Percentiles rank a stretch among this genome's conserved stretches.
phyloP scores from a whole-genome alignment of 169 alveolate species.

The Plasmodium knowlesi region DNA sequence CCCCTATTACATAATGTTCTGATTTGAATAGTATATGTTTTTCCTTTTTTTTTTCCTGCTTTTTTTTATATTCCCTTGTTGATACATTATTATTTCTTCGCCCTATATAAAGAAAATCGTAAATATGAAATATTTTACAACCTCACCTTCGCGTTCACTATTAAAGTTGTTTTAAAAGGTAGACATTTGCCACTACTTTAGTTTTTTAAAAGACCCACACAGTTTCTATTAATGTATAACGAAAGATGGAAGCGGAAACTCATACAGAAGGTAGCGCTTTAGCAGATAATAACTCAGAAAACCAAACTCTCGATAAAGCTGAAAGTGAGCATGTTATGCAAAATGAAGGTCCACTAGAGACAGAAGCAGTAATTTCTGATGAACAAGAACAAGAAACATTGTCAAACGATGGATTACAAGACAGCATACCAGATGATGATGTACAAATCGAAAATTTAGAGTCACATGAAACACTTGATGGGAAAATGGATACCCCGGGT shows the following conservation, averaged over 20 bases:
- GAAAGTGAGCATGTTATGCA: background rate
- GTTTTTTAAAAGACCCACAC: background rate
- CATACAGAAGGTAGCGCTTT: background rate
- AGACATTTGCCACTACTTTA: background rate
- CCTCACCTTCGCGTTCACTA: background rate
- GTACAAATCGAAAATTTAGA: background rate
- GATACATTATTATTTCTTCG: background rate
- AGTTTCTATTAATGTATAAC: background rate
- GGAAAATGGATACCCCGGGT: background rate
- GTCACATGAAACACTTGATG: background rate
- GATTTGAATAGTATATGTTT: background rate
- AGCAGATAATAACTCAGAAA: background rate
- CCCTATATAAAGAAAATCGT: background rate
- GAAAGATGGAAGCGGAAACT: background rate
- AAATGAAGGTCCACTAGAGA: background rate
- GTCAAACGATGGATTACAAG: background rate
- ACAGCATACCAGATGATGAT: background rate
- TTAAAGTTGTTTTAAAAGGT: background rate
- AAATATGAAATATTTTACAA: background rate
- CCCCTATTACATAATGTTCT: background rate
- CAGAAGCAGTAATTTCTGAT: background rate
- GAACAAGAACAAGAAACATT: background rate
- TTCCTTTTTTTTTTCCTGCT: background rate
- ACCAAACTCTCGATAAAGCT: background rate
- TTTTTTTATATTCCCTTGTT: background rate